These are phyloP conservation scores for Gossypium trilobum DNA, from an alignment of 441 rosid genomes.

Conservation along the genomic window DNA sequence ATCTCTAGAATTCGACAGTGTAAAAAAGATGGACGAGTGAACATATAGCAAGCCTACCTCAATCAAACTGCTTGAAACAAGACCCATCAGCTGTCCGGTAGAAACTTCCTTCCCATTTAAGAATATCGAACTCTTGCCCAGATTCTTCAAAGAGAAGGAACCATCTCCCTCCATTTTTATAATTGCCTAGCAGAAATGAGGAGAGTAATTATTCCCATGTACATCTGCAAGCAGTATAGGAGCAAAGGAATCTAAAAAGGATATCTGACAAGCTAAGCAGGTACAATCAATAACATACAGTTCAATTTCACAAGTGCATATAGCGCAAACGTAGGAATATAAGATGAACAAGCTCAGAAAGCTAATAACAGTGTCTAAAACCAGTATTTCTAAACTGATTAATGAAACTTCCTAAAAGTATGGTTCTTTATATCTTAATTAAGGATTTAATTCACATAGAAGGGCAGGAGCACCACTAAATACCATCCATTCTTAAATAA, in stretches of 20 bases:
- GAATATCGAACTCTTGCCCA: conserved; percentile 50
- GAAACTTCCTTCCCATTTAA: conserved; percentile 57
- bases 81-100: conserved; percentile 30
- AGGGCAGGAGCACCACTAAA: background rate
- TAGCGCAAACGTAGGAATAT: background rate
- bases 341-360: background rate
- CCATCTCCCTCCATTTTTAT: conserved; percentile 63
- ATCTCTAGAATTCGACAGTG: no score
- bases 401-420: background rate
- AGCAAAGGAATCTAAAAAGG: conserved; percentile 10
- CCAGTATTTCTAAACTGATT: background rate
- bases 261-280: background rate
- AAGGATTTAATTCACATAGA: background rate
- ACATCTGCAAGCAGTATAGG: background rate
- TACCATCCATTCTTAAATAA: background rate
- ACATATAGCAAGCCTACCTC: conserved; percentile 25
- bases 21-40: no score
- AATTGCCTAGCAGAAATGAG: conserved; percentile 43
- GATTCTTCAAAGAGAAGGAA: conserved; percentile 62
- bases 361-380: background rate
- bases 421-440: background rate
- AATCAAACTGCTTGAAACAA: conserved; percentile 49
- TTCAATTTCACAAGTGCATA: background rate
- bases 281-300: background rate
- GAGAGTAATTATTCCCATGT: conserved; percentile 14